phyloP scores from a whole-genome alignment of 148 eudicot genomes.

The Camellia granthamiana region DNA sequence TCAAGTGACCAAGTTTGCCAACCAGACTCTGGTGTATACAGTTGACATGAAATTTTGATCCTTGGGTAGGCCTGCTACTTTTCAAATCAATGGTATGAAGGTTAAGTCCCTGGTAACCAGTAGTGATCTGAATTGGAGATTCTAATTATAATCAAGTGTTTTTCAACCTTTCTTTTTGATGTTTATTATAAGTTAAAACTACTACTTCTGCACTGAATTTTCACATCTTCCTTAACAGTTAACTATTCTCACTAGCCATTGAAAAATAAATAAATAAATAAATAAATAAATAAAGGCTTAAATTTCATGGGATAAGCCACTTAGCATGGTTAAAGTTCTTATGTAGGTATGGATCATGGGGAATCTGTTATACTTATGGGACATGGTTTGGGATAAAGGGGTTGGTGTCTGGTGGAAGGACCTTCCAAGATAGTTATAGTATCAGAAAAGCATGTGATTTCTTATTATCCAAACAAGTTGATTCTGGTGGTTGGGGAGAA shows the following conservation, averaged over 20 bases:
- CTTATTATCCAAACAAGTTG: conserved; percentile 41
- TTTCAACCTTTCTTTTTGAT: no score
- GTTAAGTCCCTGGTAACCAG: neutral
- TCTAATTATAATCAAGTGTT: no score
- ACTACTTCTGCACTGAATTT: neutral
- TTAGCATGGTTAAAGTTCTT: neutral
- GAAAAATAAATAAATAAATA: neutral
- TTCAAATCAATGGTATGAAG: no score
- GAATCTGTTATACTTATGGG: conserved; percentile 47
- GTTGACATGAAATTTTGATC: no score
- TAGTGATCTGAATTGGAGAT: neutral
- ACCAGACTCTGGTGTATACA: no score
- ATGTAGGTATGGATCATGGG: conserved; percentile 50
- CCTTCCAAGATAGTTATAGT: conserved; percentile 22
- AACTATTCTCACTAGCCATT: neutral
- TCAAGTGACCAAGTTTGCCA: no score
- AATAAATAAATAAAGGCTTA: neutral
- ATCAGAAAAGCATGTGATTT: conserved; percentile 43
- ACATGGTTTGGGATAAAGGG: conserved; percentile 53
- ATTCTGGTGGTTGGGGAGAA: conserved; percentile 52
- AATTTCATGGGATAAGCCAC: neutral
- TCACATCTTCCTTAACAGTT: neutral
- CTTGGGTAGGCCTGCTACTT: no score
- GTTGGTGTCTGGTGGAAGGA: conserved; percentile 29
- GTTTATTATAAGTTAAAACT: no score